These are phyloP conservation scores for Aspergillus aculeatus DNA, from an alignment of 2,329 filamentous ascomycete genomes.

Conservation along the genomic window DNA sequence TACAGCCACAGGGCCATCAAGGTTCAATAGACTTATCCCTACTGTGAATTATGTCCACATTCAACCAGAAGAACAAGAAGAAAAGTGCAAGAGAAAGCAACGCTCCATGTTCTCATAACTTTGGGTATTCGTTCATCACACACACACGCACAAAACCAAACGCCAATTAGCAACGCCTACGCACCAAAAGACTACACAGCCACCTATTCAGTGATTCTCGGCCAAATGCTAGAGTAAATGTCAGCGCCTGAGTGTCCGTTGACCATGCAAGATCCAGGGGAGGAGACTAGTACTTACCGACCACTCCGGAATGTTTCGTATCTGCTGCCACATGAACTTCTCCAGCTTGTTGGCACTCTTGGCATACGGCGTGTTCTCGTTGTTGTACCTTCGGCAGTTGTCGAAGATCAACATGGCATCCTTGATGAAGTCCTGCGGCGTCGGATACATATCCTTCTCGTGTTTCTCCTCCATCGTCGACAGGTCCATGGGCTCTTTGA, in stretches of 20 bases:
- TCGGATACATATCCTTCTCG: slow-evolving; percentile 87
- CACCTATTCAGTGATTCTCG: slow-evolving; percentile 33
- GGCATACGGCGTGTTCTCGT: slow-evolving; percentile 89
- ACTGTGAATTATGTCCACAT: not conserved
- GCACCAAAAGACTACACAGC: not conserved
- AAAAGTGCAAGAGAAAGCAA: slow-evolving; percentile 8
- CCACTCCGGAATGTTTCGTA: slow-evolving; percentile 92
- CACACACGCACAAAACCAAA: slow-evolving; percentile 9
- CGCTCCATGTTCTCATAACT: slow-evolving; percentile 11
- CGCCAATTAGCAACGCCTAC: slow-evolving; percentile 15
- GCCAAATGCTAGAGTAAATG: slow-evolving; percentile 39
- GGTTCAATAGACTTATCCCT: not conserved
- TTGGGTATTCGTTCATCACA: slow-evolving; percentile 17
- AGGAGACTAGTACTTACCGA: slow-evolving; percentile 49
- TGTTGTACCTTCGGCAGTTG: slow-evolving; percentile 96
- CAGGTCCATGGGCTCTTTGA: slow-evolving; percentile 96
- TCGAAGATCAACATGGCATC: slow-evolving; percentile 88
- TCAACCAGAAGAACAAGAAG: not conserved
- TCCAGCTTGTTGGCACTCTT: slow-evolving; percentile 92
- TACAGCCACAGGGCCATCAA: not conserved
- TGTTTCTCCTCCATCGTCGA: slow-evolving; percentile 94
- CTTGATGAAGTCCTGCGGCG: slow-evolving; percentile 85
- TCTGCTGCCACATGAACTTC: slow-evolving; percentile 93
- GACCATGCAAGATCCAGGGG: not conserved
- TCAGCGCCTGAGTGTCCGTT: not conserved